These are phyloP conservation scores for Komagataea norvegica DNA, from an alignment of 1,139 yeast species.

Conservation along the genomic window DNA sequence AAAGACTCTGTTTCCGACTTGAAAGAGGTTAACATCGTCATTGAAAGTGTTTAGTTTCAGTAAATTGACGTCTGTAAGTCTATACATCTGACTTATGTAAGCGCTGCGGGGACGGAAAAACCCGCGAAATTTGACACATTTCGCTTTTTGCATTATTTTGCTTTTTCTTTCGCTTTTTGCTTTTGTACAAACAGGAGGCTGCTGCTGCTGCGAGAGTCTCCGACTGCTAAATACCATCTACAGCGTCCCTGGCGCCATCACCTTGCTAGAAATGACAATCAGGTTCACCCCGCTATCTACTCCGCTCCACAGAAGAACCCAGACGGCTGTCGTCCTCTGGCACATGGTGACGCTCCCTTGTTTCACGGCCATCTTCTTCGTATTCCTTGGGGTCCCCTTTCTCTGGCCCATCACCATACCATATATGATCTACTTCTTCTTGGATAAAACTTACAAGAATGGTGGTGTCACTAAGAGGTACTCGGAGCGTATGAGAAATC, in stretches of 20 bases:
- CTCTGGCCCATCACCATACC: constrained; percentile 62
- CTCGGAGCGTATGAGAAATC: constrained; percentile 53
- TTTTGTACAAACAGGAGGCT: too few species aligned
- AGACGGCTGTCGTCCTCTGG: constrained; percentile 70
- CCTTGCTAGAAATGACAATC: constrained; percentile 5
- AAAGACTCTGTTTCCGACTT: neutral
- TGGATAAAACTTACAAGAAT: constrained; percentile 65
- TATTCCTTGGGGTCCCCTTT: constrained; percentile 59
- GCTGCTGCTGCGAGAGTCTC: too few species aligned
- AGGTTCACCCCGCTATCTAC: constrained; percentile 44
- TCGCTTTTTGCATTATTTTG: too few species aligned
- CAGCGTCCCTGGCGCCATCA: too few species aligned
- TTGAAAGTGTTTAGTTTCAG: too few species aligned
- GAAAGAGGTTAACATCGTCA: neutral
- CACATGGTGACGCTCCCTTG: constrained; percentile 72
- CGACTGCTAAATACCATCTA: too few species aligned
- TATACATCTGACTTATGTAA: too few species aligned
- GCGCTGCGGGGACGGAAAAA: too few species aligned
- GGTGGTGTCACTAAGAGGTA: constrained; percentile 61
- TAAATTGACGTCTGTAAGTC: too few species aligned
- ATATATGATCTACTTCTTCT: constrained; percentile 52
- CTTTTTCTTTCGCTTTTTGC: too few species aligned
- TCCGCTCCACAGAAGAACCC: constrained; percentile 55
- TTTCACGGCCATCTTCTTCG: constrained; percentile 48
- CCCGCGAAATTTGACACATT: too few species aligned